Evolutionary conservation across 2,329 filamentous ascomycete genomes (phyloP).

Genomic region (Botryotinia convoluta): DNA sequence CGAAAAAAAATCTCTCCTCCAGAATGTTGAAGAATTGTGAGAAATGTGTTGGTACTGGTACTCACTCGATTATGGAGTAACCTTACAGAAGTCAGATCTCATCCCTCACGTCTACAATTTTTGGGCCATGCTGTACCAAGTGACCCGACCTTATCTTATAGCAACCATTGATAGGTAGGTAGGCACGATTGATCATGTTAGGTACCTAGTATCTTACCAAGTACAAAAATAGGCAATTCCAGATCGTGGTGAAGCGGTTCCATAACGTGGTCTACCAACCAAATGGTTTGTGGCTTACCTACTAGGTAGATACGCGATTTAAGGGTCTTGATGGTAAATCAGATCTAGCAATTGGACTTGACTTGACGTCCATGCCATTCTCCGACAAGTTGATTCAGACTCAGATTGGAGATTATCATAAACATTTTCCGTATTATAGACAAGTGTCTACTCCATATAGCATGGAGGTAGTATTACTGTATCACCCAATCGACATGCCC

Average conservation of each 20-base stretch:
- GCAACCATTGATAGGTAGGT: not conserved
- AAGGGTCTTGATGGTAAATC: not conserved
- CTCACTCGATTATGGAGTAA: not conserved
- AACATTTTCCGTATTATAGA: not conserved
- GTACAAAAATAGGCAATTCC: not conserved
- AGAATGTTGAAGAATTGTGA: not conserved
- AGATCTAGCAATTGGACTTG: not conserved
- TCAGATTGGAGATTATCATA: not conserved
- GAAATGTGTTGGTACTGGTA: not conserved
- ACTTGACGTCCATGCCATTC: not conserved
- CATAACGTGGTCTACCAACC: not conserved
- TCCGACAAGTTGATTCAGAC: not conserved
- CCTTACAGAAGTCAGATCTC: not conserved
- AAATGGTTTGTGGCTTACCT: not conserved
- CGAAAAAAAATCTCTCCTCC: not conserved
- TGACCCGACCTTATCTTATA: not conserved
- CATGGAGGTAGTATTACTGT: not conserved
- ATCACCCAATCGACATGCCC: not conserved
- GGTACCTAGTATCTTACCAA: not conserved
- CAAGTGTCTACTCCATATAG: not conserved
- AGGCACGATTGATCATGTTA: not conserved
- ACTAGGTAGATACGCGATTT: not conserved
- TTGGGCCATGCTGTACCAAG: not conserved
- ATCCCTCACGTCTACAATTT: not conserved
- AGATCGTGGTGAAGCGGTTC: not conserved